Percentiles rank a stretch among this genome's conserved stretches.
These are phyloP conservation scores for Daedaleopsis nitida DNA, from an alignment of 768 basidiomycete genomes.

Conservation along the genomic window DNA sequence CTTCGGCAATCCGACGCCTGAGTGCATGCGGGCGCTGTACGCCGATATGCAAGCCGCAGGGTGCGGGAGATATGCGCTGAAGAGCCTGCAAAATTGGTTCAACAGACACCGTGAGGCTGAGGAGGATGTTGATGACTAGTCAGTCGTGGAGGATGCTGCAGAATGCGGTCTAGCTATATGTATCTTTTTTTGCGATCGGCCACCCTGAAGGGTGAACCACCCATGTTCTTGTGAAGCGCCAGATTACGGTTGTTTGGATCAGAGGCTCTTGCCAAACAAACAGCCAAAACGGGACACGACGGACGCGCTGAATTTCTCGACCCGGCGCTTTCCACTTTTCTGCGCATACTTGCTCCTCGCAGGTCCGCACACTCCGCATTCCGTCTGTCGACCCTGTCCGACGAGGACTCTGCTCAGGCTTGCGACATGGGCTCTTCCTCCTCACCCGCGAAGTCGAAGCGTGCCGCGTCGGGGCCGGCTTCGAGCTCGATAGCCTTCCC, in stretches of 20 bases:
- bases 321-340: too few species aligned
- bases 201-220: too few species aligned
- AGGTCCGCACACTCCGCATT: too few species aligned
- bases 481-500: constrained; percentile 19
- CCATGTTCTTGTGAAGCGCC: background rate
- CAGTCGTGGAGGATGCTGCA: too few species aligned
- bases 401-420: background rate
- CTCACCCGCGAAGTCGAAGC: background rate
- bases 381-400: background rate
- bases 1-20: background rate
- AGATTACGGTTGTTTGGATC: constrained; percentile 10
- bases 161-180: too few species aligned
- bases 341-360: too few species aligned
- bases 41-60: background rate
- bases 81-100: background rate
- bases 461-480: background rate
- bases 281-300: background rate
- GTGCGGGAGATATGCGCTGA: background rate
- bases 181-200: too few species aligned
- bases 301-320: too few species aligned
- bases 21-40: background rate
- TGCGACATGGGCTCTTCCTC: constrained; percentile 7
- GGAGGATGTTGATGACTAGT: too few species aligned
- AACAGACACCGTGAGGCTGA: background rate
- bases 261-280: constrained; percentile 14